phyloP scores from a whole-genome alignment of 106 monocot species.

The Allium sativum region DNA sequence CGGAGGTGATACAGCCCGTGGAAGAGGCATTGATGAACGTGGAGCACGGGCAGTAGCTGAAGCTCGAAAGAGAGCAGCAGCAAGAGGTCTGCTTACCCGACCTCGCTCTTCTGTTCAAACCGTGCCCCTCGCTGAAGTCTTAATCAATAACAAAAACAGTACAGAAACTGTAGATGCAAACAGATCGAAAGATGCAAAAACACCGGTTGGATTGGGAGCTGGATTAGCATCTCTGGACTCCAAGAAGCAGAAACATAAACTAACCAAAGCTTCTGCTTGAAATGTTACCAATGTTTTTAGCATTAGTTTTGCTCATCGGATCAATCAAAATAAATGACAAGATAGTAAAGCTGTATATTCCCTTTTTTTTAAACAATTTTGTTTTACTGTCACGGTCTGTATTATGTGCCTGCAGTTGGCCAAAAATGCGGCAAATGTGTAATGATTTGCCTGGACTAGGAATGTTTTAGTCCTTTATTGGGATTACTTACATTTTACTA shows the following conservation, averaged over 20 bases:
- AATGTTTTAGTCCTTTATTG: too few species aligned
- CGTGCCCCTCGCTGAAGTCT: conserved; percentile 38
- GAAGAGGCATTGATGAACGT: conserved; percentile 63
- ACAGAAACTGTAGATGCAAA: conserved; percentile 14
- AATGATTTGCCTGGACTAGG: too few species aligned
- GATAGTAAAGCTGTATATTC: too few species aligned
- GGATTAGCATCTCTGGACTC: conserved; percentile 52
- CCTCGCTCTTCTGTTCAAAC: conserved; percentile 45
- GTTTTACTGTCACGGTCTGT: too few species aligned
- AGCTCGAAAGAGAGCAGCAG: conserved; percentile 78
- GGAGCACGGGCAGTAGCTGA: conserved; percentile 88
- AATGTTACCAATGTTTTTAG: too few species aligned
- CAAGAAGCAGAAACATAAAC: conserved; percentile 80
- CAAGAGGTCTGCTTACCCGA: conserved; percentile 58
- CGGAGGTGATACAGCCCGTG: conserved; percentile 51
- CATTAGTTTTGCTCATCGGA: too few species aligned
- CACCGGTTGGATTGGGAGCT: conserved; percentile 77
- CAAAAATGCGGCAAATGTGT: too few species aligned
- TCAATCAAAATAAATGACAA: too few species aligned
- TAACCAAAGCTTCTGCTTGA: too few species aligned
- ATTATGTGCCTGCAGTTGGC: too few species aligned
- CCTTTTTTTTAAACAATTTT: too few species aligned
- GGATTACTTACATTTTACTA: too few species aligned
- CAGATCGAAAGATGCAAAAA: conserved; percentile 6
- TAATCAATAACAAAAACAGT: conserved; percentile 23